phyloP scores from a whole-genome alignment of 306 rosid genomes.

The Rosa multiflora region DNA sequence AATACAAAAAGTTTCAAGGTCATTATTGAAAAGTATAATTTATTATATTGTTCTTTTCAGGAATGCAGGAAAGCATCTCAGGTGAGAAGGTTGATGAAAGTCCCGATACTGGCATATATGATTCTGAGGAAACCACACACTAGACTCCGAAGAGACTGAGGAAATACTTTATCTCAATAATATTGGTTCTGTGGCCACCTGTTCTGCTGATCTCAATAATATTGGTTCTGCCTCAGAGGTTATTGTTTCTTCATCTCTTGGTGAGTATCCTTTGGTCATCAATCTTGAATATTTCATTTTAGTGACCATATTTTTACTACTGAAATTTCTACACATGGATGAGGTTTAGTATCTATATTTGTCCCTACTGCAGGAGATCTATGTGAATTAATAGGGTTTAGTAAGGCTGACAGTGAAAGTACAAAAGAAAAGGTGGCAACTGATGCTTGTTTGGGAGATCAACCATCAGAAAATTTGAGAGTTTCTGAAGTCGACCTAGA shows the following conservation, averaged over 20 bases:
- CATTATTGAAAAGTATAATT: neutral
- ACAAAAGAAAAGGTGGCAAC: too few relatives aligned
- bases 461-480: neutral
- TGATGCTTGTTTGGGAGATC: neutral
- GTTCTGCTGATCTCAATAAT: neutral
- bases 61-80: neutral
- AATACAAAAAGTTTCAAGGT: neutral
- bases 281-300: neutral
- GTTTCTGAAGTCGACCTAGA: neutral
- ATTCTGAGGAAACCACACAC: neutral
- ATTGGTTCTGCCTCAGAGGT: neutral
- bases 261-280: neutral
- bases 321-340: neutral
- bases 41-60: neutral
- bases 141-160: neutral
- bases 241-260: neutral
- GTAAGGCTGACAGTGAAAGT: too few relatives aligned
- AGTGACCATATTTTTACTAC: neutral
- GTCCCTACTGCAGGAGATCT: neutral
- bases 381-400: neutral
- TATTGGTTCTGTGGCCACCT: neutral
- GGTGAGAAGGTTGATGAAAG: neutral
- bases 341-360: neutral
- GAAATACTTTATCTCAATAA: neutral
- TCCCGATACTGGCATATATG: neutral